Evolutionary conservation across 2,329 filamentous ascomycete genomes (phyloP), one percentile per base, ranked within the genome.

Genomic region (Cylindrodendrum hubeiense): DNA sequence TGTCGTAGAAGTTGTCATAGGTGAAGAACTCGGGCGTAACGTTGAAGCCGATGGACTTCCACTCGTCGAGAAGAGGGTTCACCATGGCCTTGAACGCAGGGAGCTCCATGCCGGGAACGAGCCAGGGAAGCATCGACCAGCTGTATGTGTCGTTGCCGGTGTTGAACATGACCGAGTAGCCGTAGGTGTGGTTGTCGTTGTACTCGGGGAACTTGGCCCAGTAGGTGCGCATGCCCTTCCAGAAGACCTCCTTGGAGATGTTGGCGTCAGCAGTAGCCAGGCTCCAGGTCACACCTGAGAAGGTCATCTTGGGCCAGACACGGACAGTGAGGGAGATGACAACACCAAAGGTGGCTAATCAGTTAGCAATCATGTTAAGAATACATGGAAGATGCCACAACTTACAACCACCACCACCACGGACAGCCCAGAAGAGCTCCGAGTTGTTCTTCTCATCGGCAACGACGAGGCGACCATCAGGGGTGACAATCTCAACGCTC

Each of bases 391-490:
- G 17, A 3, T 5, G 3, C 15, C 2, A 9, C 10, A 21, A 47
- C 47, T 59, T 59, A 63, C 54, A 24, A 30, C 60, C 60, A n/a
- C 83, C 83, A 2, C 81, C 84, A 4, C 84, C 85, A 24, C 81
- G 76, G 22, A 86, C 74, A 4, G 85, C 84, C 80, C 84, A 86
- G 77, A 83, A 86, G 0, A 87, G 75, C 28, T 87, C 85, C 0
- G 76, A 56, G 67, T 86, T 78, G n/a, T 78, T 71, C 17, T 72
- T 78, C 34, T 80, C 72, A 60, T 80, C 80, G n/a, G 77, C 80
- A 53, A 79, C 79, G 41, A 84, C 70, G 46, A 83, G 79, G 5
- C 76, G 69, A 3, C 84, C 84, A 34, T 81, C 79, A 0, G 82
- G 77, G 3, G 82, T 82, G 19, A 87, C 80, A 26, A 86, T 79